A percentile compares a stretch with the other conserved stretches of the same genome.
phyloP scores from a whole-genome alignment of 1,284 basidiomycete genomes.

The Trichosporon sp. region DNA sequence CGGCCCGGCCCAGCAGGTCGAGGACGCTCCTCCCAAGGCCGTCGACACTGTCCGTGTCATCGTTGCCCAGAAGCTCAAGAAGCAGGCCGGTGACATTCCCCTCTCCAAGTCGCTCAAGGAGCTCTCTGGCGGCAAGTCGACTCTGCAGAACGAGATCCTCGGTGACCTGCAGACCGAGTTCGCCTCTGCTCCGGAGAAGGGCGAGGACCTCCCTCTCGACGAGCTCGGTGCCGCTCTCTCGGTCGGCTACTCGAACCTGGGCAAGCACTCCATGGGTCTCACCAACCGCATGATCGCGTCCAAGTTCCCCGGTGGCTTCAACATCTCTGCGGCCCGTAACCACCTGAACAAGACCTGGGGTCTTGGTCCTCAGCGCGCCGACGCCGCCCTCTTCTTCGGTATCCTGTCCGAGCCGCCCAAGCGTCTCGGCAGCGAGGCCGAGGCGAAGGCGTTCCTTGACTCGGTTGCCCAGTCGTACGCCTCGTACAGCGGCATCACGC shows the following conservation, averaged over 20 bases:
- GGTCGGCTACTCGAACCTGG: conserved; percentile 73
- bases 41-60: conserved; percentile 81
- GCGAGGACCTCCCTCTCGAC: conserved; percentile 90
- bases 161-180: conserved; percentile 90
- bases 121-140: conserved; percentile 96
- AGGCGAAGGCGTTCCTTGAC: conserved; percentile 93
- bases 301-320: conserved; percentile 99
- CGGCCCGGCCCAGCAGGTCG: conserved; percentile 64
- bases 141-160: conserved; percentile 92
- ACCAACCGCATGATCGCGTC: conserved; percentile 86
- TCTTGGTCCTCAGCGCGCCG: conserved; percentile 78
- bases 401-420: conserved; percentile 91
- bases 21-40: conserved; percentile 85
- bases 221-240: conserved; percentile 84
- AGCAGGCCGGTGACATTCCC: conserved; percentile 79
- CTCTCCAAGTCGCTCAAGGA: conserved; percentile 97
- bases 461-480: conserved; percentile 77
- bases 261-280: conserved; percentile 90
- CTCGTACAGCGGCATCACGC: conserved; percentile 74
- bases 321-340: conserved; percentile 83
- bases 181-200: conserved; percentile 88
- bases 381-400: conserved; percentile 84
- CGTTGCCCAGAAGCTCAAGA: conserved; percentile 98
- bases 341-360: conserved; percentile 91
- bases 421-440: conserved; percentile 81